Evolutionary conservation across 148 eudicot genomes (phyloP).

Genomic region (Diospyros lotus): DNA sequence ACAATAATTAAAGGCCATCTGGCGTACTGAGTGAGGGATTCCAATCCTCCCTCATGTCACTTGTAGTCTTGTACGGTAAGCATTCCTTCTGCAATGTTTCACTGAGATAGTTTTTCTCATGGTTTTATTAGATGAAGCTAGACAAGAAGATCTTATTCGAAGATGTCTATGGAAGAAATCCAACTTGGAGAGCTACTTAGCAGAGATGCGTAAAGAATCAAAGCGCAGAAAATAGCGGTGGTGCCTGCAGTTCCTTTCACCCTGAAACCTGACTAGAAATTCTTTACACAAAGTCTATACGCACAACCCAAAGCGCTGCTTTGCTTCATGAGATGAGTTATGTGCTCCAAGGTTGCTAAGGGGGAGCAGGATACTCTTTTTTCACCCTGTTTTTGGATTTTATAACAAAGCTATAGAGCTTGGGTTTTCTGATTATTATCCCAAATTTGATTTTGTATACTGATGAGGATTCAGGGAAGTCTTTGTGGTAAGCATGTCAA

Average conservation of each 20-base stretch:
- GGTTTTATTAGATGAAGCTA: conserved; percentile 51
- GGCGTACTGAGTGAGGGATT: neutral
- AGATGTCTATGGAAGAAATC: conserved; percentile 76
- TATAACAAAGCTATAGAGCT: neutral
- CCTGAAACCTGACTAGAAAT: neutral
- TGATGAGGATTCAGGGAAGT: too few relatives aligned
- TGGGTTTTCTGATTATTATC: too few relatives aligned
- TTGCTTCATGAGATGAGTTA: conserved; percentile 5
- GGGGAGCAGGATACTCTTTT: neutral
- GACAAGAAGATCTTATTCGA: conserved; percentile 76
- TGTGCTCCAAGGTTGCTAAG: neutral
- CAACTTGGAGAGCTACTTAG: conserved; percentile 66
- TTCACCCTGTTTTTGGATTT: neutral
- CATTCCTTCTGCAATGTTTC: neutral
- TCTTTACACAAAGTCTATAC: neutral
- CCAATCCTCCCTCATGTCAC: neutral
- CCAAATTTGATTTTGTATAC: too few relatives aligned
- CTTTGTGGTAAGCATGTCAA: too few relatives aligned
- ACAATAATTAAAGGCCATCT: neutral
- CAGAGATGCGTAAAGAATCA: conserved; percentile 90
- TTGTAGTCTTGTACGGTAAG: neutral
- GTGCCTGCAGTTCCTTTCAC: neutral
- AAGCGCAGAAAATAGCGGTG: conserved; percentile 79
- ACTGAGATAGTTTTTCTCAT: conserved; percentile 4
- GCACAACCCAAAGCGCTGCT: neutral